Conservation (phyloP, 2,329 filamentous ascomycete species). For the Pseudocercospora crystallina region DNA sequence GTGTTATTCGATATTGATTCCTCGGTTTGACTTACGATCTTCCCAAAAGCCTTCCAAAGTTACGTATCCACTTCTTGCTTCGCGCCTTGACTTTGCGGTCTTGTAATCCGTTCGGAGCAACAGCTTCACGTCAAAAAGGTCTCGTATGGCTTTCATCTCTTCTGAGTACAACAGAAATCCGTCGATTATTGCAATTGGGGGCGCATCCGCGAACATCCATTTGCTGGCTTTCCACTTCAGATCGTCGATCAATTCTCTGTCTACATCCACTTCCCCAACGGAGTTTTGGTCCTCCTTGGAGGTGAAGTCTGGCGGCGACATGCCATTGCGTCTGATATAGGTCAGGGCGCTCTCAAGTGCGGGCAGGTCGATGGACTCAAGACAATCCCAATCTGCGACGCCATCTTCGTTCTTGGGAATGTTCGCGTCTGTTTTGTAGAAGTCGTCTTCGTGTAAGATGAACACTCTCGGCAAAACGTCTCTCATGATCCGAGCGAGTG, state of each 20-base stretch:
- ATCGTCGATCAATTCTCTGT: conserved; percentile 28
- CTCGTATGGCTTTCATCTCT: conserved; percentile 52
- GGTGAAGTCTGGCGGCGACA: conserved; percentile 53
- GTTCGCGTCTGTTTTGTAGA: conserved; percentile 79
- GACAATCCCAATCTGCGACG: conserved; percentile 88
- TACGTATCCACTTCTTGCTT: conserved; percentile 72
- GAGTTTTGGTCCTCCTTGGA: conserved; percentile 62
- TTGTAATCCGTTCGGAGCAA: conserved; percentile 71
- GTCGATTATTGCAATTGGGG: conserved; percentile 70
- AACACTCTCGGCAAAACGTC: conserved; percentile 73
- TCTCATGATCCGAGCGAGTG: conserved; percentile 78
- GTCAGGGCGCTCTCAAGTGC: conserved; percentile 65
- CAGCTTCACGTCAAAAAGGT: conserved; percentile 70
- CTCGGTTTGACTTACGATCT: conserved; percentile 54
- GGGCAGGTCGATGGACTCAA: conserved; percentile 71
- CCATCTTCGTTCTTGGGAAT: conserved; percentile 52
- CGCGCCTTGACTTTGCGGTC: conserved; percentile 63
- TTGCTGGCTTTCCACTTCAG: conserved; percentile 31
- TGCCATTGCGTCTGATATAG: conserved; percentile 69
- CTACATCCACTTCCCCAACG: conserved; percentile 44
- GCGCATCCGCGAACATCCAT: conserved; percentile 30
- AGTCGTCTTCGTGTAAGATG: conserved; percentile 94
- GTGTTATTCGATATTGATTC: no score
- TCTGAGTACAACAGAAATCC: conserved; percentile 82
- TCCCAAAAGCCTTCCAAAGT: conserved; percentile 87